Base-by-base conservation (phyloP, 352 stramenopile genomes). In the Plasmopara halstedii region DNA sequence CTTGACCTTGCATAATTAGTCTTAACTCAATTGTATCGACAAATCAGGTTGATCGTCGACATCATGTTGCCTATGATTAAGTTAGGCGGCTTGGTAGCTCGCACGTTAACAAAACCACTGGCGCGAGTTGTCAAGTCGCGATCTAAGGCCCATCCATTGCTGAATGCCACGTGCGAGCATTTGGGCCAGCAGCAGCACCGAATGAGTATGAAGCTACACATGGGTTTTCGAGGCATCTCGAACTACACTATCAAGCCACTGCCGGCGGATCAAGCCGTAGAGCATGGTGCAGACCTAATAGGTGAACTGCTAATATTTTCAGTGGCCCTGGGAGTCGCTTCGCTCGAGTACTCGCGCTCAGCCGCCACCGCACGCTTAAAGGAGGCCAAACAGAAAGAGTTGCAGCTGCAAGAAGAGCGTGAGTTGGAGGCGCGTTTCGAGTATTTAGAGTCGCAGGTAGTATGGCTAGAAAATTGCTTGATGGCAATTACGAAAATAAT, bases 111-210 rank as follows among this genome's bases (percentile, higher is more conserved):
- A 44, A 91, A 91, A 52, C 82, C 88, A 4, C 73, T 92, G 37
- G 85, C 85, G 15, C 96, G 97, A 48, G 77, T 89, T 37, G 70
- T 94, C 53, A 83, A 97, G 46, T 73, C 89, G 50, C 87, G 86
- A 33, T 89, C 90, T 20, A 96, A 94, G 46, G 64, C 75, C 35
- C 64, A 88, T 25, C 72, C 72, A 15, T 44, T 67, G 25, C 61
- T 88, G 19, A 85, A 83, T 43, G 48, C 61, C 11, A 50, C 87
- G n/a, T 91, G 80, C 42, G 36, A 65, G 26, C 42, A 36, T 22
- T 48, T 91, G 21, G 80, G 80, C 4, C 76, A 91, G 62, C 53
- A 70, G 51, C 73, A 88, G 58, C 74, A 91, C 48, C 67, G 52
- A 2, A 27, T 81, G 19, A 58, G 65, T 26, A 68, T 88, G 54